These are phyloP conservation scores for Ceratobasidium sp. DNA, from an alignment of 1,284 basidiomycete genomes.

Conservation along the genomic window DNA sequence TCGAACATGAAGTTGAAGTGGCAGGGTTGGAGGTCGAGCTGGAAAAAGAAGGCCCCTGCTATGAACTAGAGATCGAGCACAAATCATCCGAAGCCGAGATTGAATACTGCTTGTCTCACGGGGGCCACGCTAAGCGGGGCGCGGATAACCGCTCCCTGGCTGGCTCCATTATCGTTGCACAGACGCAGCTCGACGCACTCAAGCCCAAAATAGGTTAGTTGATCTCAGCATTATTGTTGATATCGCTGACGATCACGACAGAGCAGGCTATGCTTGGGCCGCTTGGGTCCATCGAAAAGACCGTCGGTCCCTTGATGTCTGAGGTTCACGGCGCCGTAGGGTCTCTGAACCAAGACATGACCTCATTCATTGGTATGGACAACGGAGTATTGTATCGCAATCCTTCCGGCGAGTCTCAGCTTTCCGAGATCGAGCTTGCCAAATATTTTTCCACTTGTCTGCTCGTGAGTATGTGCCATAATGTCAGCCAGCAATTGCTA, in stretches of 20 bases:
- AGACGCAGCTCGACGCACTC: conserved; percentile 15
- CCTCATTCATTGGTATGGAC: neutral
- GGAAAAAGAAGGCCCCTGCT: neutral
- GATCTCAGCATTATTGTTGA: neutral
- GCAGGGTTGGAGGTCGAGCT: neutral
- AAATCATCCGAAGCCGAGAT: neutral
- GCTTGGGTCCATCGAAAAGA: conserved; percentile 28
- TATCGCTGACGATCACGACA: neutral
- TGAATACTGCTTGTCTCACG: neutral
- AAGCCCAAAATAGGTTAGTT: conserved; percentile 15
- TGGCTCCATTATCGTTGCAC: conserved; percentile 6
- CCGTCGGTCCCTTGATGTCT: neutral
- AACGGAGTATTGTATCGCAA: conserved; percentile 1
- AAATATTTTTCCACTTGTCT: conserved; percentile 16
- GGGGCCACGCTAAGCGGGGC: neutral
- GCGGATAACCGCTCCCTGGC: neutral
- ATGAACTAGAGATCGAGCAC: neutral
- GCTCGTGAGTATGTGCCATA: neutral
- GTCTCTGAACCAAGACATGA: neutral
- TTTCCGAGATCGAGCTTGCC: conserved; percentile 11
- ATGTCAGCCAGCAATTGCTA: neutral
- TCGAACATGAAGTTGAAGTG: neutral
- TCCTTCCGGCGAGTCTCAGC: neutral
- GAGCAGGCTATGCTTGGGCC: conserved; percentile 18
- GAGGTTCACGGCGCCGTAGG: neutral